Conservation (phyloP, 768 basidiomycete genomes). For the Leccinum rimulosum region DNA sequence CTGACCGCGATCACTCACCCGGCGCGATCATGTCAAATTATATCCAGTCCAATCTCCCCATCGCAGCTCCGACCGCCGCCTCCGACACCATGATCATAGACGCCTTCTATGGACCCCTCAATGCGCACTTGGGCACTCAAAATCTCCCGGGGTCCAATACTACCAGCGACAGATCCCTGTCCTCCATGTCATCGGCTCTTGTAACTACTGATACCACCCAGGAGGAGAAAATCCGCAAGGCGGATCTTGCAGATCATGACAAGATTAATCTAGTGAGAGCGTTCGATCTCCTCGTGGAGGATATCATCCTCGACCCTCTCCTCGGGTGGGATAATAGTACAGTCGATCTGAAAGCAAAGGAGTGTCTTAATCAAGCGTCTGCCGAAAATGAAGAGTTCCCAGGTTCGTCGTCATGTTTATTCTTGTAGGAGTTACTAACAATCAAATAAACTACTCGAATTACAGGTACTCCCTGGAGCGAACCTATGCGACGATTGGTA, state of each 20-base stretch:
- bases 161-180: too few relatives aligned
- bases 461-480: too few relatives aligned
- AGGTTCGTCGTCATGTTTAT: not conserved
- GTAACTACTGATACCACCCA: too few relatives aligned
- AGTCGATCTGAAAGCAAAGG: not conserved
- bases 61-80: not conserved
- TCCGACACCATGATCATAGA: not conserved
- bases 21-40: not conserved
- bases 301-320: not conserved
- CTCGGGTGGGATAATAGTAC: not conserved
- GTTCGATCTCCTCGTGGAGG: not conserved
- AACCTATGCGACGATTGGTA: too few relatives aligned
- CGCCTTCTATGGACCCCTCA: not conserved
- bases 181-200: too few relatives aligned
- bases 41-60: not conserved
- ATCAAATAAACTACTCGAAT: too few relatives aligned
- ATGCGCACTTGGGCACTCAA: too few relatives aligned
- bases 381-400: not conserved
- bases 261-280: too few relatives aligned
- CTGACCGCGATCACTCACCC: not conserved
- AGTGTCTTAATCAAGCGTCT: not conserved
- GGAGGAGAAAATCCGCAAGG: too few relatives aligned
- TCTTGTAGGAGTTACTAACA: too few relatives aligned
- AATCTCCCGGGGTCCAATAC: too few relatives aligned
- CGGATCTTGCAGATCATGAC: too few relatives aligned